These are phyloP conservation scores for Mediolabrus comicus DNA, from an alignment of 108 stramenopile genomes.

Conservation along the genomic window DNA sequence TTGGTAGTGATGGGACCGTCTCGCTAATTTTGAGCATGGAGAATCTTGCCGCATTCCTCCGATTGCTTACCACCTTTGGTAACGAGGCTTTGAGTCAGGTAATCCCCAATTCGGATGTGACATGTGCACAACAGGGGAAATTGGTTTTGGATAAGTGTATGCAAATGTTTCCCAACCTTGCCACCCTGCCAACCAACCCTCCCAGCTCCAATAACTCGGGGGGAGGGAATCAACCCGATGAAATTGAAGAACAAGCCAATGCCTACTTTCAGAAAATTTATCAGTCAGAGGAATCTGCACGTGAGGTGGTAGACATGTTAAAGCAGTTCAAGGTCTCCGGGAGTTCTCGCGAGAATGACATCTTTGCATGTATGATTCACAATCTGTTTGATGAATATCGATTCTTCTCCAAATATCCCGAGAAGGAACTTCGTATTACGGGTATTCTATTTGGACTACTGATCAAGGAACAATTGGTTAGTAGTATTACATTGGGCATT, in stretches of 20 bases:
- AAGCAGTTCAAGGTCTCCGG: slow-evolving; percentile 93
- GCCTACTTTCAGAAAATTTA: slow-evolving; percentile 98
- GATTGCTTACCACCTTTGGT: slow-evolving; percentile 57
- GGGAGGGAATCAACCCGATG: slow-evolving; percentile 46
- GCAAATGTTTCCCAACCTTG: slow-evolving; percentile 51
- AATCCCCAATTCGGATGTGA: slow-evolving; percentile 44
- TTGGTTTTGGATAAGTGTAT: slow-evolving; percentile 67
- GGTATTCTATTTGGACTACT: slow-evolving; percentile 96
- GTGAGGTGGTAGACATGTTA: slow-evolving; percentile 95
- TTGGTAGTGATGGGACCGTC: neutral
- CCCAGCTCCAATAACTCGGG: slow-evolving; percentile 24
- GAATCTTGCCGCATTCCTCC: slow-evolving; percentile 63
- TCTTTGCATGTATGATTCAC: slow-evolving; percentile 99
- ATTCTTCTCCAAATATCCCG: slow-evolving; percentile 98
- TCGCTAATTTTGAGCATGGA: slow-evolving; percentile 71
- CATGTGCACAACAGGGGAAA: slow-evolving; percentile 72
- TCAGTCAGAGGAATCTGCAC: slow-evolving; percentile 91
- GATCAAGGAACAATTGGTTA: slow-evolving; percentile 97
- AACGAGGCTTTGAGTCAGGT: slow-evolving; percentile 47
- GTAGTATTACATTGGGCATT: slow-evolving; percentile 97
- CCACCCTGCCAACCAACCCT: slow-evolving; percentile 15
- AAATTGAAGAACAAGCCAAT: slow-evolving; percentile 96
- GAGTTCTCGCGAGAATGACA: slow-evolving; percentile 92
- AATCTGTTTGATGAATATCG: slow-evolving; percentile 98
- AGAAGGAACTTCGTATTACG: slow-evolving; percentile 98